Evolutionary conservation across 352 stramenopile species (phyloP).

Genomic region (Globisporangium cederbergense): DNA sequence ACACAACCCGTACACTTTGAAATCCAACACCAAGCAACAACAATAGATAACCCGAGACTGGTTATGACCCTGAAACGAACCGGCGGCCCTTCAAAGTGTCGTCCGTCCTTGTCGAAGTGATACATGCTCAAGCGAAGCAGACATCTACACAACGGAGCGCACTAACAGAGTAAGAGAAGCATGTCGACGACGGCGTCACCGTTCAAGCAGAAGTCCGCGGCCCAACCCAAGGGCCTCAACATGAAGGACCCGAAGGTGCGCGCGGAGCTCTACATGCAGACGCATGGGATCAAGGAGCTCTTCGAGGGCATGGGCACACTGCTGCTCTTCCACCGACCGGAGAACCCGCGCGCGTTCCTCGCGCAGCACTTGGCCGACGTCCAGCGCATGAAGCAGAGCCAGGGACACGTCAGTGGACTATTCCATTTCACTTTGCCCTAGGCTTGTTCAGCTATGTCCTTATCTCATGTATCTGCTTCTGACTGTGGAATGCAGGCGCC

Average conservation of each 20-base stretch:
- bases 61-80: background rate
- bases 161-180: background rate
- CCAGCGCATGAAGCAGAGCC: conserved; percentile 50
- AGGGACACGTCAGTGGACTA: conserved; percentile 36
- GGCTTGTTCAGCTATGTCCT: background rate
- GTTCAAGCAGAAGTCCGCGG: conserved; percentile 12
- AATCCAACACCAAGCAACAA: background rate
- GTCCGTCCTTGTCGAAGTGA: too few relatives aligned
- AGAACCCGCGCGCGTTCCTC: conserved; percentile 60
- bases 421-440: background rate
- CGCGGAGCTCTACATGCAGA: conserved; percentile 59
- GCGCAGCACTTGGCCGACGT: conserved; percentile 54
- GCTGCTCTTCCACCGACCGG: conserved; percentile 60
- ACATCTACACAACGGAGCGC: background rate
- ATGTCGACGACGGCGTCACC: conserved; percentile 3
- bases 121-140: background rate
- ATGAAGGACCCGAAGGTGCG: conserved; percentile 66
- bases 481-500: conserved; percentile 28
- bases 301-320: conserved; percentile 61
- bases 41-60: background rate
- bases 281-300: conserved; percentile 62
- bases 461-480: background rate
- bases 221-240: conserved; percentile 26
- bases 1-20: background rate
- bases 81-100: background rate